Evolutionary conservation across 225 moss, liverwort and hornwort genomes (phyloP).

Genomic region (Physcomitrium patens): DNA sequence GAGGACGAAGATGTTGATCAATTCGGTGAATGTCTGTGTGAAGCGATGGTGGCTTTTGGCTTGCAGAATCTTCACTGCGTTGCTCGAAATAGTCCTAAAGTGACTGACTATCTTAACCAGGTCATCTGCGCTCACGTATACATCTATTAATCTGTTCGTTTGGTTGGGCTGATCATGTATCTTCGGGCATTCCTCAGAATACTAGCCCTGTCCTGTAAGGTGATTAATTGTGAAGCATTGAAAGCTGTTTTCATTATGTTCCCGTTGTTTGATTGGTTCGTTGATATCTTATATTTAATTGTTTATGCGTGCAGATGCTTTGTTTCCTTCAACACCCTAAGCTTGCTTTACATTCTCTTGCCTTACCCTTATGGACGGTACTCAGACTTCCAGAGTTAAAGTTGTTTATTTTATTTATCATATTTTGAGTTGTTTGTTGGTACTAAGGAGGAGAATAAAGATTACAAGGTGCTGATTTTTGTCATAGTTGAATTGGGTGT

Average conservation of each 20-base stretch:
- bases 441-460: neutral
- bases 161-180: constrained; percentile 15
- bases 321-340: constrained; percentile 85
- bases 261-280: constrained; percentile 4
- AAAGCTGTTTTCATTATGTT: neutral
- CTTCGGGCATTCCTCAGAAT: constrained; percentile 15
- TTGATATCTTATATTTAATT: constrained; percentile 16
- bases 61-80: constrained; percentile 88
- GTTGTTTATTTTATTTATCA: neutral
- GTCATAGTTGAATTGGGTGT: constrained; percentile 13
- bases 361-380: constrained; percentile 95
- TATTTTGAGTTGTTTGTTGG: neutral
- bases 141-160: neutral
- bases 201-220: constrained; percentile 4
- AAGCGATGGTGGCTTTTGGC: constrained; percentile 96
- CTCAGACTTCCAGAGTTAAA: constrained; percentile 10
- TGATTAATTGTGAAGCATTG: neutral
- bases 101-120: constrained; percentile 73
- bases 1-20: constrained; percentile 60
- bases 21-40: constrained; percentile 91
- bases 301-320: constrained; percentile 76
- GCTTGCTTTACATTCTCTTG: constrained; percentile 75
- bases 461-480: neutral
- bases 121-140: constrained; percentile 39
- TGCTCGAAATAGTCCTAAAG: constrained; percentile 66